These are phyloP conservation scores for Fusarium cyanostomum DNA, from an alignment of 2,329 filamentous ascomycete genomes.

Conservation along the genomic window DNA sequence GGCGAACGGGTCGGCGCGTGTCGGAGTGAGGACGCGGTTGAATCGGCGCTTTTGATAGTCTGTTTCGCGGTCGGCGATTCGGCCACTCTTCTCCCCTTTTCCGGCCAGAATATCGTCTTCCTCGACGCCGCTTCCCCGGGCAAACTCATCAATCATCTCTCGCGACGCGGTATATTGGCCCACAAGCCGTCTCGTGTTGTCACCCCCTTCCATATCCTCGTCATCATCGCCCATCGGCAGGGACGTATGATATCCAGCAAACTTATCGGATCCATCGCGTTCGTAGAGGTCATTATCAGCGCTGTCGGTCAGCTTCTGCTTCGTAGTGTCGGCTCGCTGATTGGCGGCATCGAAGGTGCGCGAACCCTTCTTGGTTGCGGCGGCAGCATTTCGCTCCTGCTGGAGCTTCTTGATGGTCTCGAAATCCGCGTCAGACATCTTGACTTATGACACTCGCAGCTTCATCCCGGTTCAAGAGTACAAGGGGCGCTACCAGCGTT, in stretches of 20 bases:
- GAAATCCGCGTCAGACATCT: conserved; percentile 83
- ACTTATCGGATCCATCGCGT: conserved; percentile 79
- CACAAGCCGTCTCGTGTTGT: conserved; percentile 80
- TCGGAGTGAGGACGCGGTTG: conserved; percentile 86
- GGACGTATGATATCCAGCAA: conserved; percentile 88
- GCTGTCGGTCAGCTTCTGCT: conserved; percentile 88
- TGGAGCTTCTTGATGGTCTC: conserved; percentile 88
- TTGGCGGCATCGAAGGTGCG: conserved; percentile 79
- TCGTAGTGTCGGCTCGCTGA: conserved; percentile 88
- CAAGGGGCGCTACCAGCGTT: conserved; percentile 47
- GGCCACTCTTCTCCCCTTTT: conserved; percentile 84
- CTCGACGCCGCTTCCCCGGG: conserved; percentile 83
- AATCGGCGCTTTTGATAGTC: conserved; percentile 98
- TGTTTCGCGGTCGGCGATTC: conserved; percentile 92
- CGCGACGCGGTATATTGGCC: conserved; percentile 96
- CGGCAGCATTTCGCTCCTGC: conserved; percentile 87
- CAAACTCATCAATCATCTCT: conserved; percentile 93
- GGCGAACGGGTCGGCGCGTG: conserved; percentile 85
- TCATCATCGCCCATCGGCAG: conserved; percentile 83
- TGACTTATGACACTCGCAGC: conserved; percentile 50
- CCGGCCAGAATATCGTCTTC: conserved; percentile 90
- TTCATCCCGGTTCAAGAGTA: conserved; percentile 56
- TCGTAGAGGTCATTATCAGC: conserved; percentile 93
- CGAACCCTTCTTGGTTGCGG: conserved; percentile 82
- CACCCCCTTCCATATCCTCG: conserved; percentile 79